Base-by-base conservation (phyloP, 2,329 filamentous ascomycete species). In the Neurospora crassa region DNA sequence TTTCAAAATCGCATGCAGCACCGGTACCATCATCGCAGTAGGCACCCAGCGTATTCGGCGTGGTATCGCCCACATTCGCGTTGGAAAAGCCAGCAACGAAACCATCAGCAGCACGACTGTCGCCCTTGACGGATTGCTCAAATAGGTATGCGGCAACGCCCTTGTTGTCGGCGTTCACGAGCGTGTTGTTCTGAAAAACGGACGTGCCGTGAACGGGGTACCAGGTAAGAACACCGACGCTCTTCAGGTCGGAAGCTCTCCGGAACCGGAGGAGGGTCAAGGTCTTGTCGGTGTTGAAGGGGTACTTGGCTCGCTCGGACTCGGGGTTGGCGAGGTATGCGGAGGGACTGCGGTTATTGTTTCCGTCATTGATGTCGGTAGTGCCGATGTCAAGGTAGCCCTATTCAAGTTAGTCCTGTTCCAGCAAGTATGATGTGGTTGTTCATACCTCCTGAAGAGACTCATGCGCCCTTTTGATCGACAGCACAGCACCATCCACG, bases 1-100 rank as follows among this genome's bases (percentile, higher is more conserved):
- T 93, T 74, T 92, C 86, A 76, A 91, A 88, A 74, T 86, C 88
- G 80, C 92, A 94, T 77, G 86, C 82, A 74, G 88, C 80, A 14
- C 90, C 90, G 1, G 91, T 89, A 5, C 91, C 92, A 79, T 94
- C 93, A 77, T 97, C 93, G 75, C 94, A 97, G 83, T 89, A 96
- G 4, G 93, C 92, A 2, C 94, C 94, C 1, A 92, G 84, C 0
- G 92, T 87, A 76, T 97, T 97, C 11, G 94, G 94, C 1, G 90
- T 92, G 0, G 93, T 96, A 77, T 97, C 94, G 34, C 94, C 94
- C 70, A 97, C 93, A 77, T 93, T 97, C 40, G 94, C 88, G 80
- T 97, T 94, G 0, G 93, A 96, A 81, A 97, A 97, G 12, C 93
- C 94, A 2, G 94, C 93, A 1, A 97, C 92, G 76, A 96, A 97